phyloP scores from a whole-genome alignment of 2,329 filamentous ascomycete genomes.

The Diplodia mutila region DNA sequence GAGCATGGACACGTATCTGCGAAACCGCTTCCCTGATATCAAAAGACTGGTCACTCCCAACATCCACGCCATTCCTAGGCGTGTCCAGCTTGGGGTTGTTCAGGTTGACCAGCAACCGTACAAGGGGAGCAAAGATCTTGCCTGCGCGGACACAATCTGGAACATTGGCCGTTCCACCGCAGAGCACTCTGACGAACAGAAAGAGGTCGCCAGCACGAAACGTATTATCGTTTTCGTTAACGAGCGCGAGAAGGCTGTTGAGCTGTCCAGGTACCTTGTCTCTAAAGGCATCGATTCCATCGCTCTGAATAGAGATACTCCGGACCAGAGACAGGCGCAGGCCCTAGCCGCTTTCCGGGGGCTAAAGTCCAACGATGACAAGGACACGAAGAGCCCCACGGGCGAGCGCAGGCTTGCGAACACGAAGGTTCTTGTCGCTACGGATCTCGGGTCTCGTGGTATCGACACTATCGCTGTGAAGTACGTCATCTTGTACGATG shows the following conservation, averaged over 20 bases:
- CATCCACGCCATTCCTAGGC: conserved; percentile 90
- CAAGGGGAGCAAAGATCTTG: conserved; percentile 87
- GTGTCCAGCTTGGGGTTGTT: conserved; percentile 90
- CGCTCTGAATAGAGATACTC: conserved; percentile 82
- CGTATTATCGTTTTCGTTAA: conserved; percentile 96
- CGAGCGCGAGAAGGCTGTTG: conserved; percentile 84
- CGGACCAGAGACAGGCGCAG: conserved; percentile 75
- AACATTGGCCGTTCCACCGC: conserved; percentile 78
- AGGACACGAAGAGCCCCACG: background rate
- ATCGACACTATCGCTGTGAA: conserved; percentile 92
- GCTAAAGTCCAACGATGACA: conserved; percentile 40
- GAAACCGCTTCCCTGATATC: conserved; percentile 79
- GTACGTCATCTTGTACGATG: conserved; percentile 92
- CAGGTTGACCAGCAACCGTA: conserved; percentile 93
- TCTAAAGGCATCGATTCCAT: conserved; percentile 88
- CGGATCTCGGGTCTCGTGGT: conserved; percentile 87
- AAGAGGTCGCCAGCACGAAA: conserved; percentile 66
- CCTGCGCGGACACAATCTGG: conserved; percentile 94
- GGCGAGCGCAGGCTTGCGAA: conserved; percentile 4
- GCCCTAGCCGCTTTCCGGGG: conserved; percentile 73
- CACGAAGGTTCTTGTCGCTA: conserved; percentile 90
- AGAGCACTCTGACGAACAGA: conserved; percentile 43
- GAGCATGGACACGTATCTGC: conserved; percentile 83
- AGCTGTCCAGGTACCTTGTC: conserved; percentile 76
- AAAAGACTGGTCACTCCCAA: conserved; percentile 90